Conservation (phyloP, 1,284 basidiomycete genomes). For the Boletus sp. region DNA sequence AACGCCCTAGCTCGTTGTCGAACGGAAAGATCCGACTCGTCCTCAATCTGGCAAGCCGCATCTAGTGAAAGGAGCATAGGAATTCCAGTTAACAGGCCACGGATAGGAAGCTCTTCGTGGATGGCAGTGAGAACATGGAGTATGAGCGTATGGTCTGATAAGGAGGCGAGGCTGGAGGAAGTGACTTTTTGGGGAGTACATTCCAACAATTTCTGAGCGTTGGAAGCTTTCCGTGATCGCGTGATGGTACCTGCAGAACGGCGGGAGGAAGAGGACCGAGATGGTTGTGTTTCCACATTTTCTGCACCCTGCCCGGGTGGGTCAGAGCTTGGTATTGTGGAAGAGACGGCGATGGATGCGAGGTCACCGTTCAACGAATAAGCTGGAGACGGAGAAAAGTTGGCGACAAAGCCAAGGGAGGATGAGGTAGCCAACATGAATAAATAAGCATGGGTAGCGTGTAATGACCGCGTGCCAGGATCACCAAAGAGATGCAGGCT, state of each 20-base stretch:
- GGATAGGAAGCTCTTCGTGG: constrained; percentile 67
- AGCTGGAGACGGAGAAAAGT: constrained; percentile 41
- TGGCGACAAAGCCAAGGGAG: constrained; percentile 47
- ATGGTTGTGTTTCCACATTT: constrained; percentile 23
- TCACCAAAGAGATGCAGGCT: constrained; percentile 60
- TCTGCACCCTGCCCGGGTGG: constrained; percentile 19
- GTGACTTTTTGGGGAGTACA: constrained; percentile 42
- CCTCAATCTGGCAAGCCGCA: constrained; percentile 44
- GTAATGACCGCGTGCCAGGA: constrained; percentile 63
- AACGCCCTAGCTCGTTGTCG: constrained; percentile 54
- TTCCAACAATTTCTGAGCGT: constrained; percentile 50
- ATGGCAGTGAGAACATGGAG: constrained; percentile 66
- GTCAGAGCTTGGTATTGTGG: constrained; percentile 36
- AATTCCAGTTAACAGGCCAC: constrained; percentile 71
- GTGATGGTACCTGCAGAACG: constrained; percentile 46
- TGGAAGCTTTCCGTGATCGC: constrained; percentile 53
- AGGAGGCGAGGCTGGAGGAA: constrained; percentile 48
- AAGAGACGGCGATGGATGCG: constrained; percentile 36
- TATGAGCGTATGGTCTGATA: constrained; percentile 77
- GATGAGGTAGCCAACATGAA: constrained; percentile 75
- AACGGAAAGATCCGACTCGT: constrained; percentile 37
- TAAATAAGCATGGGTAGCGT: constrained; percentile 73
- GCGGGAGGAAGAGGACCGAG: constrained; percentile 39
- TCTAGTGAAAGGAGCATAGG: constrained; percentile 86
- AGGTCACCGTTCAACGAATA: constrained; percentile 35